Evolutionary conservation across 106 monocot species (phyloP).

Genomic region (Ottelia alismoides): DNA sequence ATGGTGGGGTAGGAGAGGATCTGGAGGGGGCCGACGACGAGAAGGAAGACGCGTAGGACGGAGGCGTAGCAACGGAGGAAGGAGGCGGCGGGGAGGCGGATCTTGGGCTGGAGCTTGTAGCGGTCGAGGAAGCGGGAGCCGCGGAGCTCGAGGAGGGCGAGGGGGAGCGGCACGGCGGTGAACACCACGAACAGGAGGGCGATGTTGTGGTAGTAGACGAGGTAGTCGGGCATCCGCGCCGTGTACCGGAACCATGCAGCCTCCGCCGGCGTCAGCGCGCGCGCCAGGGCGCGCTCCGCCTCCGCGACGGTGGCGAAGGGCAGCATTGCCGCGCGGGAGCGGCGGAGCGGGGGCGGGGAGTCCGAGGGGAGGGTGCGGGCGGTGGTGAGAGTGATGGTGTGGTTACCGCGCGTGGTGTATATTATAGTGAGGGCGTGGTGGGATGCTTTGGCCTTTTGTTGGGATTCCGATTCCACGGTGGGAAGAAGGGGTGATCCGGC

Average conservation of each 20-base stretch:
- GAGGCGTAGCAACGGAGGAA: no score
- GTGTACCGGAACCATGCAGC: no score
- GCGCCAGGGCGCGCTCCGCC: conserved; percentile 43
- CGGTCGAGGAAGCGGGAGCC: no score
- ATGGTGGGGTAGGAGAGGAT: no score
- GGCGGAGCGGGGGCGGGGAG: no score
- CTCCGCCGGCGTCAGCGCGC: conserved; percentile 34
- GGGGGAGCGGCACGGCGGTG: conserved; percentile 49
- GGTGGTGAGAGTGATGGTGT: no score
- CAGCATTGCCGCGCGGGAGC: conserved; percentile 6
- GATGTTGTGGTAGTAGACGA: conserved; percentile 50
- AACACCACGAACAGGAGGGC: conserved; percentile 43
- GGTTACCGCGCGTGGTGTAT: no score
- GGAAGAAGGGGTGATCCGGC: no score
- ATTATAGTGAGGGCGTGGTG: no score
- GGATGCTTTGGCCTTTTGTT: no score
- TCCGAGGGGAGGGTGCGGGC: neutral
- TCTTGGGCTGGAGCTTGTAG: conserved; percentile 74
- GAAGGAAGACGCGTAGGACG: conserved; percentile 39
- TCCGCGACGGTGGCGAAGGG: conserved; percentile 29
- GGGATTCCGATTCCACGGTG: no score
- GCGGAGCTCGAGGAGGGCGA: conserved; percentile 49
- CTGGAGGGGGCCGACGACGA: conserved; percentile 48
- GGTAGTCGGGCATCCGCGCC: conserved; percentile 33
- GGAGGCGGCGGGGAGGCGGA: conserved; percentile 18